phyloP scores from a whole-genome alignment of 768 basidiomycete species.

The Auriculariales sp. region DNA sequence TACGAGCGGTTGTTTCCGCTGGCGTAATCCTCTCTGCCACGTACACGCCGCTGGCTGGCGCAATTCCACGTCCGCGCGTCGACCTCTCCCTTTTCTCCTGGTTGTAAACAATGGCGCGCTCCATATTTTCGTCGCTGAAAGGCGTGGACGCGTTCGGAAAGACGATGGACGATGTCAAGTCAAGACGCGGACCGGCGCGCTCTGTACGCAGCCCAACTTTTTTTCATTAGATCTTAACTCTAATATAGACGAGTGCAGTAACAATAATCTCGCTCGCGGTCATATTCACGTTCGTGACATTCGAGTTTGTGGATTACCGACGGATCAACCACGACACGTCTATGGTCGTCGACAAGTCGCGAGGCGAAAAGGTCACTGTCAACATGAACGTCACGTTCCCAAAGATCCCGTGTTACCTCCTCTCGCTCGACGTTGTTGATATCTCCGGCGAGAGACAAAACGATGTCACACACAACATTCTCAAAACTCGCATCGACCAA shows the following conservation, averaged over 20 bases:
- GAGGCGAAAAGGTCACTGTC: constrained; percentile 89
- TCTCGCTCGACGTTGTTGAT: constrained; percentile 95
- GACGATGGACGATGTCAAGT: constrained; percentile 99
- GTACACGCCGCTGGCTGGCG: too few relatives aligned
- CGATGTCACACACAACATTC: constrained; percentile 77
- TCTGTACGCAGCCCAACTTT: constrained; percentile 42
- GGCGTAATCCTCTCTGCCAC: too few relatives aligned
- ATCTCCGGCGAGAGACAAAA: constrained; percentile 92
- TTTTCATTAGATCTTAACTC: neutral
- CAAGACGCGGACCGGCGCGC: constrained; percentile 87
- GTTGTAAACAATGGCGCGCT: constrained; percentile 23
- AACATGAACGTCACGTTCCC: constrained; percentile 91
- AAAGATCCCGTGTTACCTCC: constrained; percentile 89
- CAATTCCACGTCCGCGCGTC: too few relatives aligned
- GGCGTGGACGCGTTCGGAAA: constrained; percentile 99
- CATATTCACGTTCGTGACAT: constrained; percentile 78
- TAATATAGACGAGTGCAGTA: constrained; percentile 33
- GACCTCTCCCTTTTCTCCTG: too few relatives aligned
- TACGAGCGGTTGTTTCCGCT: too few relatives aligned
- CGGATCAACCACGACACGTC: constrained; percentile 77
- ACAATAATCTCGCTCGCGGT: constrained; percentile 85
- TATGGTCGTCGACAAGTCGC: constrained; percentile 83
- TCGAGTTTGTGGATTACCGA: constrained; percentile 95
- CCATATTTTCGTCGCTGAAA: constrained; percentile 36
- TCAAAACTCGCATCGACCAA: constrained; percentile 63